Percentiles rank a stretch among this genome's conserved stretches.
These are phyloP conservation scores for Populus tomentosa DNA, from an alignment of 441 rosid species.

Conservation along the genomic window DNA sequence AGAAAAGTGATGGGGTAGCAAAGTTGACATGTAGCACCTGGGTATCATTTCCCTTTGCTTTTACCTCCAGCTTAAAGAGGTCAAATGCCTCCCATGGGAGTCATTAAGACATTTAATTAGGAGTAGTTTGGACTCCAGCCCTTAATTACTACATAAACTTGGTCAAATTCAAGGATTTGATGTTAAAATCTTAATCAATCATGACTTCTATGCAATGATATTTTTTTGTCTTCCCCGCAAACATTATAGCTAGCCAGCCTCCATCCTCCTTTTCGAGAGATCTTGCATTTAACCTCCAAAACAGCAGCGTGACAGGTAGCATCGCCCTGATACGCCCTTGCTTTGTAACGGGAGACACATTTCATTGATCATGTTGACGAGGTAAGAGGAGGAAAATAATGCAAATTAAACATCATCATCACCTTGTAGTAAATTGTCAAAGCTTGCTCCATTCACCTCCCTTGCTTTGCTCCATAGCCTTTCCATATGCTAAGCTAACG, in stretches of 20 bases:
- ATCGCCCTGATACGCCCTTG: not conserved
- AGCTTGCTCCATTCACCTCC: not conserved
- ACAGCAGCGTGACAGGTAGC: not conserved
- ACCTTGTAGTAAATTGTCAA: not conserved
- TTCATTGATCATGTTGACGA: constrained; percentile 7
- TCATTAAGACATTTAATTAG: no score
- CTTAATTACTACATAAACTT: not conserved
- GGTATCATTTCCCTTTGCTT: not conserved
- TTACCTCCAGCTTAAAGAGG: not conserved
- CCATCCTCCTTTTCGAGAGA: not conserved
- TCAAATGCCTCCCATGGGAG: not conserved
- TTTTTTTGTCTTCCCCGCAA: not conserved
- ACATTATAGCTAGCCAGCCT: not conserved
- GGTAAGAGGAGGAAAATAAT: not conserved
- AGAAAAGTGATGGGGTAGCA: not conserved
- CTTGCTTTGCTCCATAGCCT: not conserved
- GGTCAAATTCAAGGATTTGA: not conserved
- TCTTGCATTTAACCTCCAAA: not conserved
- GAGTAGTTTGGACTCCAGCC: not conserved
- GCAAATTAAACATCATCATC: constrained; percentile 10
- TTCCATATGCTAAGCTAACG: not conserved
- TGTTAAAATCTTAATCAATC: not conserved
- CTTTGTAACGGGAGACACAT: not conserved
- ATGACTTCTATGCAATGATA: not conserved
- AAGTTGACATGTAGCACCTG: not conserved